Conservation (phyloP, 73 alveolate genomes). For the Paramecium caudatum region DNA sequence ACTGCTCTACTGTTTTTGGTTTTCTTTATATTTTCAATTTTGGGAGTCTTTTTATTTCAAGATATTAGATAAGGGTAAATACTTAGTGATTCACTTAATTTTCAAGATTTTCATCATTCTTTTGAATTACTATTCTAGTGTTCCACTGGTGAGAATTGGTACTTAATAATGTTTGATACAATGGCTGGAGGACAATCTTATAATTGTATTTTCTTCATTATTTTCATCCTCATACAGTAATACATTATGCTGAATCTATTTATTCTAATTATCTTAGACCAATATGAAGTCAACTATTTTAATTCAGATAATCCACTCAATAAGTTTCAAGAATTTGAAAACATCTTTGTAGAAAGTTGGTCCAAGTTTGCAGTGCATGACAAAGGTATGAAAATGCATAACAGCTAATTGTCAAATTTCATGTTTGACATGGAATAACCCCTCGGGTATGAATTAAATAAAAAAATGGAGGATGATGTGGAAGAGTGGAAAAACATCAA, state of each 20-base stretch:
- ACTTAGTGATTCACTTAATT: slow-evolving; percentile 3
- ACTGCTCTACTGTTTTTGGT: slow-evolving; percentile 88
- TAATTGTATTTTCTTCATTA: not conserved
- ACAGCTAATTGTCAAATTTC: slow-evolving; percentile 74
- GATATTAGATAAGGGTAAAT: slow-evolving; percentile 25
- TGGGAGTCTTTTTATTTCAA: slow-evolving; percentile 93
- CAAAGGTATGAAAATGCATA: slow-evolving; percentile 83
- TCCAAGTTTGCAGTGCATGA: slow-evolving; percentile 73
- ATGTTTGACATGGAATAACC: slow-evolving; percentile 78
- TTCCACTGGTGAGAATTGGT: slow-evolving; percentile 95
- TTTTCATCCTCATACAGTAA: slow-evolving; percentile 53
- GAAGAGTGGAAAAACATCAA: slow-evolving; percentile 43
- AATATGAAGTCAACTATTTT: slow-evolving; percentile 95
- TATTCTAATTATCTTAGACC: slow-evolving; percentile 94
- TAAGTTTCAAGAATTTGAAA: slow-evolving; percentile 85
- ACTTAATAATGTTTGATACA: slow-evolving; percentile 89
- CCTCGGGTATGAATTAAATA: slow-evolving; percentile 79
- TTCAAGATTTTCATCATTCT: slow-evolving; percentile 68
- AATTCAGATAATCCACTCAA: slow-evolving; percentile 91
- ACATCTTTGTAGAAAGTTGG: slow-evolving; percentile 93
- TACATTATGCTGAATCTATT: slow-evolving; percentile 95
- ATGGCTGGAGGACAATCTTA: slow-evolving; percentile 49
- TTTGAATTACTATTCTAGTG: slow-evolving; percentile 71
- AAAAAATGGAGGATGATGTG: not conserved
- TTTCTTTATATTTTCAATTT: slow-evolving; percentile 92